Evolutionary conservation across 2,329 filamentous ascomycete genomes (phyloP).

Genomic region (Sarocladiaceae sp.): DNA sequence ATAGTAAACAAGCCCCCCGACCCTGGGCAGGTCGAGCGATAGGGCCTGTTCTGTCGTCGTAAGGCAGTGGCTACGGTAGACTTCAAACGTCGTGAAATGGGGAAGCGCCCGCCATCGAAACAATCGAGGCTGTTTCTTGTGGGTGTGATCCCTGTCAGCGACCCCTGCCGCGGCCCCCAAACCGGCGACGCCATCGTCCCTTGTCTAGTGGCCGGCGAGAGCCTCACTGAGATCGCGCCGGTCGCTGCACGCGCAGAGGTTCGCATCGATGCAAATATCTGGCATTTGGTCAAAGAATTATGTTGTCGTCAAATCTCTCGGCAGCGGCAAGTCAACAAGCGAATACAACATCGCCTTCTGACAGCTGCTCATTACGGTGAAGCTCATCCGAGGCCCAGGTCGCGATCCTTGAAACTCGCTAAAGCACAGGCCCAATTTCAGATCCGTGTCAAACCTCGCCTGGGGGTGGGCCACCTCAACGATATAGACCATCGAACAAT

Average conservation of each 20-base stretch:
- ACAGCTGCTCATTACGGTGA: conserved; percentile 5
- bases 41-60: too few relatives aligned
- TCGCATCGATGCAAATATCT: too few relatives aligned
- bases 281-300: too few relatives aligned
- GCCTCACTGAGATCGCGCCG: background rate
- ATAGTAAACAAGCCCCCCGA: too few relatives aligned
- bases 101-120: conserved; percentile 8
- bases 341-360: too few relatives aligned
- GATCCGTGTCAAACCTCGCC: conserved; percentile 38
- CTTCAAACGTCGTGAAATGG: background rate
- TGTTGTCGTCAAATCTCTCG: background rate
- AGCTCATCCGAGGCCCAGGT: conserved; percentile 3
- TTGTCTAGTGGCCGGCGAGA: background rate
- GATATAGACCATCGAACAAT: background rate
- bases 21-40: too few relatives aligned
- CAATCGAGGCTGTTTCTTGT: conserved; percentile 9
- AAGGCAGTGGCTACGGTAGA: background rate
- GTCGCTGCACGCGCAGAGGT: too few relatives aligned
- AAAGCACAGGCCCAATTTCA: conserved; percentile 45
- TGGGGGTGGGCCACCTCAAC: conserved; percentile 4
- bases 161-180: background rate
- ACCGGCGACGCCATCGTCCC: background rate
- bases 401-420: conserved; percentile 49
- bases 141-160: background rate
- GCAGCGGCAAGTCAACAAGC: too few relatives aligned